Evolutionary conservation across 2,329 filamentous ascomycete genomes (phyloP).

Genomic region (Aaosphaeria arxii): DNA sequence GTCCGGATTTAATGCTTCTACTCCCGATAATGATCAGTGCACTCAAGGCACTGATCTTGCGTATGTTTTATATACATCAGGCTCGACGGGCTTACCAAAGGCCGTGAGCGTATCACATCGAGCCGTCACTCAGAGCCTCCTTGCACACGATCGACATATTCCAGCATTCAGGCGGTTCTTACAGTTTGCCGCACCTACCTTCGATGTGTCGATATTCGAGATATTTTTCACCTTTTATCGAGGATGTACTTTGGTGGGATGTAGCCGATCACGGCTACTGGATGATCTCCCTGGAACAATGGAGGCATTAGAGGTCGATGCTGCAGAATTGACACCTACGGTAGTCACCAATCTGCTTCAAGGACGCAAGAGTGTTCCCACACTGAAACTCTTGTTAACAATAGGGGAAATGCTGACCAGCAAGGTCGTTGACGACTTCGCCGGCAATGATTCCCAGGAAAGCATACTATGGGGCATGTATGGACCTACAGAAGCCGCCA

Average conservation of each 20-base stretch:
- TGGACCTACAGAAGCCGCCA: conserved; percentile 86
- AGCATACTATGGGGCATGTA: conserved; percentile 91
- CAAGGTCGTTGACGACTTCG: conserved; percentile 76
- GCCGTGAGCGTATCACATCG: conserved; percentile 79
- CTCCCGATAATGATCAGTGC: neutral
- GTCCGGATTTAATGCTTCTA: conserved; percentile 1
- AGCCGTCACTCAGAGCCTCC: conserved; percentile 75
- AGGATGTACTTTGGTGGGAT: conserved; percentile 70
- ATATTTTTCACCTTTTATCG: conserved; percentile 84
- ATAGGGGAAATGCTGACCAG: conserved; percentile 91
- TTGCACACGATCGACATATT: conserved; percentile 77
- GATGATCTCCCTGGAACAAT: conserved; percentile 71
- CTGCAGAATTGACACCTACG: conserved; percentile 84
- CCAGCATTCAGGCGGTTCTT: conserved; percentile 76
- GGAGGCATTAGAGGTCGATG: conserved; percentile 66
- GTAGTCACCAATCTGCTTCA: conserved; percentile 76
- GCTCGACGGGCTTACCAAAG: conserved; percentile 85
- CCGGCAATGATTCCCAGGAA: conserved; percentile 49
- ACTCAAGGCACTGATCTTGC: conserved; percentile 51
- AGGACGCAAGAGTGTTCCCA: conserved; percentile 64
- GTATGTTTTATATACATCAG: conserved; percentile 93
- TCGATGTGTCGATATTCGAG: conserved; percentile 93
- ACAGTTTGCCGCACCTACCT: conserved; percentile 88
- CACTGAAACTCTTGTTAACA: conserved; percentile 70
- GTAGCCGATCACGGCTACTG: conserved; percentile 66